Conservation (phyloP, 257 asterid genomes). For the Penstemon barbatus region DNA sequence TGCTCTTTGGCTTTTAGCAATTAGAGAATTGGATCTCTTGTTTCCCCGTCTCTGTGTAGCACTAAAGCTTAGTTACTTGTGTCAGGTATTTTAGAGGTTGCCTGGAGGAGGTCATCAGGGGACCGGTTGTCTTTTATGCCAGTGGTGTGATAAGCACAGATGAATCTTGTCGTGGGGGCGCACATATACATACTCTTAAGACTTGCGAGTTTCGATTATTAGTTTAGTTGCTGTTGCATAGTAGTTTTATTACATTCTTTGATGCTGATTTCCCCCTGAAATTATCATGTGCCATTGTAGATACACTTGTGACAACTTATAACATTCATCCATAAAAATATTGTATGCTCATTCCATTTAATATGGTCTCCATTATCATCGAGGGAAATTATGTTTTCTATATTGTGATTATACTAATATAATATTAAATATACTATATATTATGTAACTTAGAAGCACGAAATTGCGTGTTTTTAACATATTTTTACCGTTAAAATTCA, state of each 20-base stretch:
- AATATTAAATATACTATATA: too few species aligned
- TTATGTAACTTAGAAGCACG: too few species aligned
- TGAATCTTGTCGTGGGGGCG: constrained; percentile 23
- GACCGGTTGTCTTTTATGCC: constrained; percentile 22
- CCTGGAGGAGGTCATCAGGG: constrained; percentile 17
- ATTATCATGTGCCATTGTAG: constrained; percentile 26
- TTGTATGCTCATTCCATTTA: constrained; percentile 21
- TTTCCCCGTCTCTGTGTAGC: not conserved
- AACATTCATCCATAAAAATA: not conserved
- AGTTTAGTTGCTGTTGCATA: constrained; percentile 33
- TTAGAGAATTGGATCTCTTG: not conserved
- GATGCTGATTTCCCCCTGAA: constrained; percentile 22
- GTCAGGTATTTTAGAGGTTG: constrained; percentile 30
- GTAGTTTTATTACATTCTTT: constrained; percentile 27
- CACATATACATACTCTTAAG: constrained; percentile 14
- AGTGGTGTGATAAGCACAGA: constrained; percentile 20
- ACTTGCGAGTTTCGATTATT: constrained; percentile 23
- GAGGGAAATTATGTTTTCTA: not conserved
- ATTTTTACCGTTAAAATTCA: too few species aligned
- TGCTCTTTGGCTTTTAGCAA: not conserved
- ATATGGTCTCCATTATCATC: constrained; percentile 3
- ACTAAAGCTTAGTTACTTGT: constrained; percentile 5
- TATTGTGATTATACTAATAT: too few species aligned
- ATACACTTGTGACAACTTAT: constrained; percentile 25
- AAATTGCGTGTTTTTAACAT: too few species aligned